These are phyloP conservation scores for Glycine latifolia DNA, from an alignment of 306 rosid species.

Conservation along the genomic window DNA sequence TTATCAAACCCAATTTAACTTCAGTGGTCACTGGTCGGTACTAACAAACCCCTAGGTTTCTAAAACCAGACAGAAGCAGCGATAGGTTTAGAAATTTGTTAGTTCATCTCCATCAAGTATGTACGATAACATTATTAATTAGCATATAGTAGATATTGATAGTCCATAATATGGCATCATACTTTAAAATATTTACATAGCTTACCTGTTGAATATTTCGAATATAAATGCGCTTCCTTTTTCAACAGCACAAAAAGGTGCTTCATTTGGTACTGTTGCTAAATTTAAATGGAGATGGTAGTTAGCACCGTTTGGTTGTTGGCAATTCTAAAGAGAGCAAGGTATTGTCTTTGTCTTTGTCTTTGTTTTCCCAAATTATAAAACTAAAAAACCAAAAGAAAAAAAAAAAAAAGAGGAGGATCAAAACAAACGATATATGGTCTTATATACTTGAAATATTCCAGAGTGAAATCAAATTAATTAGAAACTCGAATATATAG, in stretches of 20 bases:
- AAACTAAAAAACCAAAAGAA: not conserved
- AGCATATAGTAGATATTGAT: slow-evolving; percentile 1
- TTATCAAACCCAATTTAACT: not conserved
- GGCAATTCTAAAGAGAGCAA: slow-evolving; percentile 41
- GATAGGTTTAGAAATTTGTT: not conserved
- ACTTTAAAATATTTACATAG: not conserved
- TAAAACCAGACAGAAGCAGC: slow-evolving; percentile 3
- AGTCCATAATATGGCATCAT: not conserved
- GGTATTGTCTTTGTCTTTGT: not conserved
- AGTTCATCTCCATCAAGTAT: slow-evolving; percentile 26
- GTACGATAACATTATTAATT: slow-evolving; percentile 21
- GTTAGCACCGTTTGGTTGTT: slow-evolving; percentile 55
- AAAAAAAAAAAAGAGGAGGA: not conserved
- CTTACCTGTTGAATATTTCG: slow-evolving; percentile 13
- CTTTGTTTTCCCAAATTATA: slow-evolving; percentile 10
- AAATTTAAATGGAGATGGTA: slow-evolving; percentile 36
- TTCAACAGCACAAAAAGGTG: slow-evolving; percentile 26
- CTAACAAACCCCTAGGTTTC: not conserved
- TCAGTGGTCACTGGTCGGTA: not conserved
- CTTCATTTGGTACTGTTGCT: slow-evolving; percentile 27
- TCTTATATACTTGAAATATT: slow-evolving; percentile 22
- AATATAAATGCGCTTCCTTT: slow-evolving; percentile 19
- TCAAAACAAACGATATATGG: slow-evolving; percentile 20
- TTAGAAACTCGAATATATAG: not conserved
- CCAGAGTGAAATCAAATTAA: not conserved